Evolutionary conservation across 352 stramenopile genomes (phyloP).

Genomic region (Globisporangium okanoganense): DNA sequence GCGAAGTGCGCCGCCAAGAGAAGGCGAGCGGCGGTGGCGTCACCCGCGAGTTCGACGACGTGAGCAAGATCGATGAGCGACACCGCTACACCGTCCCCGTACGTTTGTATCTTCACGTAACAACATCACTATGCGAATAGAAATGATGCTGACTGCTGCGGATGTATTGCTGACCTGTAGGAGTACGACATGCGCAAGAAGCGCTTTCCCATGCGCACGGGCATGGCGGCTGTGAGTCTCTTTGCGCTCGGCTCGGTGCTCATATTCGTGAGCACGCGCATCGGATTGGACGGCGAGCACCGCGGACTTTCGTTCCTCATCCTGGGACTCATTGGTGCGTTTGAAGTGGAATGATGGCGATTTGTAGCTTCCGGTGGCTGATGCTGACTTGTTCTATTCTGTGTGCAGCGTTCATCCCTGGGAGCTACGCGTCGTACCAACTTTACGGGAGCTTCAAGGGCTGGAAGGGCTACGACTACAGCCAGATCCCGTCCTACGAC

Average conservation of each 20-base stretch:
- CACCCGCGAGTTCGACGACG: slow-evolving; percentile 23
- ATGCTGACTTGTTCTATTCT: background rate
- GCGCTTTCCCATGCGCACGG: slow-evolving; percentile 71
- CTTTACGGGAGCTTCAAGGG: slow-evolving; percentile 81
- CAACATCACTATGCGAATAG: background rate
- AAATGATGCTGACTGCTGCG: background rate
- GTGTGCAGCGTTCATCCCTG: slow-evolving; percentile 70
- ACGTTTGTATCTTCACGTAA: background rate
- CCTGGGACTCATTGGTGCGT: slow-evolving; percentile 71
- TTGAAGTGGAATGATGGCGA: too few relatives aligned
- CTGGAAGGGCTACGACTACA: slow-evolving; percentile 84
- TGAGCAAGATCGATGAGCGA: slow-evolving; percentile 30
- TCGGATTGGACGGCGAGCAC: slow-evolving; percentile 71
- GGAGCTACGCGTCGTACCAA: slow-evolving; percentile 74
- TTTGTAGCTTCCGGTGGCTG: too few relatives aligned
- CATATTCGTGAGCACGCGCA: slow-evolving; percentile 71
- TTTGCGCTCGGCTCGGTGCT: slow-evolving; percentile 70
- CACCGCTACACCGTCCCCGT: slow-evolving; percentile 24
- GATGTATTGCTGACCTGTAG: slow-evolving; percentile 11
- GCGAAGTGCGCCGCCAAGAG: slow-evolving; percentile 31
- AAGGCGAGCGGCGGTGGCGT: slow-evolving; percentile 18
- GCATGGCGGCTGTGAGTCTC: slow-evolving; percentile 60
- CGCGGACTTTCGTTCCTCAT: slow-evolving; percentile 75
- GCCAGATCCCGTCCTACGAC: slow-evolving; percentile 82
- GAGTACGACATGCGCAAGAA: slow-evolving; percentile 38